Conservation (phyloP, 2,329 filamentous ascomycete species). For the Alternaria sp. region DNA sequence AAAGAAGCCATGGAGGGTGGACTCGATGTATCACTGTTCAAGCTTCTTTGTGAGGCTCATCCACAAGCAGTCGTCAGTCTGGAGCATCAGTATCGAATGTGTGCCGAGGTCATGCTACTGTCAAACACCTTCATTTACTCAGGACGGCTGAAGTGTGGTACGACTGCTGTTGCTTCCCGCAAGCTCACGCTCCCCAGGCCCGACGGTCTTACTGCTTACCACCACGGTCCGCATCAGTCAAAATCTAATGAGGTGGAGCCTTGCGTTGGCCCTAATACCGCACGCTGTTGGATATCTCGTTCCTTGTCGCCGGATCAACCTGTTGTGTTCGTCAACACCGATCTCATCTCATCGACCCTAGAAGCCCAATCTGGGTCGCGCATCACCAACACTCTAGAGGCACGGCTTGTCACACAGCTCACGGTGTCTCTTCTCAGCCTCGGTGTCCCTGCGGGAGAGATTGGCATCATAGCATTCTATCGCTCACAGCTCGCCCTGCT, state of each 20-base stretch:
- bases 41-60: conserved; percentile 86
- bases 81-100: conserved; percentile 98
- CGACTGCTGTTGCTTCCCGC: conserved; percentile 71
- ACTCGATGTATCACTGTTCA: conserved; percentile 92
- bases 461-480: conserved; percentile 97
- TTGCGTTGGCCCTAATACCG: conserved; percentile 60
- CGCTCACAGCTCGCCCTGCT: conserved; percentile 87
- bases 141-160: conserved; percentile 90
- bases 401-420: conserved; percentile 76
- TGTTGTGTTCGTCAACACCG: conserved; percentile 89
- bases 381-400: conserved; percentile 88
- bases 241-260: conserved; percentile 2
- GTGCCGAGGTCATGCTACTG: conserved; percentile 92
- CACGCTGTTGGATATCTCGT: conserved; percentile 76
- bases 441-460: conserved; percentile 75
- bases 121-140: conserved; percentile 93
- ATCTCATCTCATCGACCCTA: conserved; percentile 68
- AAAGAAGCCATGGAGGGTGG: conserved; percentile 85
- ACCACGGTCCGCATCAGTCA: conserved; percentile 30
- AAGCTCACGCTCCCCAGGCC: conserved; percentile 69
- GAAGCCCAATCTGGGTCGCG: conserved; percentile 79
- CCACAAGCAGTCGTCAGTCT: conserved; percentile 88
- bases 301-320: conserved; percentile 73
- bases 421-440: conserved; percentile 77
- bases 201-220: conserved; percentile 41